Conservation (phyloP, 331 rosid species). For the Stylosanthes scabra region DNA sequence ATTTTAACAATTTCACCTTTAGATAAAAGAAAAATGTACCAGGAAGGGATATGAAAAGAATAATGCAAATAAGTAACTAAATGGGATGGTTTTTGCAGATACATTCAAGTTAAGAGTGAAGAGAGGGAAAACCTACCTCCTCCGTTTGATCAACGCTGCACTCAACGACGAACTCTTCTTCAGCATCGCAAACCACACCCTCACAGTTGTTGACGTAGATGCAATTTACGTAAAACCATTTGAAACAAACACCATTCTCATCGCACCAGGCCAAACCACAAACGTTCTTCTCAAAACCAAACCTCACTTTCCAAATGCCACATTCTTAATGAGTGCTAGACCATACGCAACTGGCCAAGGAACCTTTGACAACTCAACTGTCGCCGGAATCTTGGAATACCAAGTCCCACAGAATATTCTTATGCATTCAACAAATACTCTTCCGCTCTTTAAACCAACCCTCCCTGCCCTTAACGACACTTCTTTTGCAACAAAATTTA, state of each 20-base stretch:
- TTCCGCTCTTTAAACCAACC: conserved; percentile 39
- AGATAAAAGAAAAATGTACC: too few relatives aligned
- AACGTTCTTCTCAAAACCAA: conserved; percentile 46
- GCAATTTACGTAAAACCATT: conserved; percentile 53
- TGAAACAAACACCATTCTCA: conserved; percentile 33
- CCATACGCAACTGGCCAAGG: conserved; percentile 50
- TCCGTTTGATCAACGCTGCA: conserved; percentile 43
- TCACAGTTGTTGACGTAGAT: conserved; percentile 43
- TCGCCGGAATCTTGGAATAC: conserved; percentile 45
- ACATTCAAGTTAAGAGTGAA: conserved; percentile 45
- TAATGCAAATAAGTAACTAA: too few relatives aligned
- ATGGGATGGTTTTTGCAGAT: conserved; percentile 12
- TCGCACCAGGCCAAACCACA: conserved; percentile 49
- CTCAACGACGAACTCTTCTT: conserved; percentile 48
- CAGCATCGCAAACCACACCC: conserved; percentile 50
- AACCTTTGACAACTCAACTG: conserved; percentile 54
- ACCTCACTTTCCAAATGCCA: conserved; percentile 39
- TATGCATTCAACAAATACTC: conserved; percentile 6
- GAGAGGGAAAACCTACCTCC: conserved; percentile 39
- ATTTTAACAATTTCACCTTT: too few relatives aligned
- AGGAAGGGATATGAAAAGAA: too few relatives aligned
- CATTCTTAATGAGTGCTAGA: conserved; percentile 47
- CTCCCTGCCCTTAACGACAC: conserved; percentile 54
- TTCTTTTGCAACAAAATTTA: conserved; percentile 39
- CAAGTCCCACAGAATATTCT: conserved; percentile 17